A percentile compares a stretch with the other conserved stretches of the same genome.
phyloP scores from a whole-genome alignment of 2,329 filamentous ascomycete genomes.

The Stagonosporopsis rhizophila region DNA sequence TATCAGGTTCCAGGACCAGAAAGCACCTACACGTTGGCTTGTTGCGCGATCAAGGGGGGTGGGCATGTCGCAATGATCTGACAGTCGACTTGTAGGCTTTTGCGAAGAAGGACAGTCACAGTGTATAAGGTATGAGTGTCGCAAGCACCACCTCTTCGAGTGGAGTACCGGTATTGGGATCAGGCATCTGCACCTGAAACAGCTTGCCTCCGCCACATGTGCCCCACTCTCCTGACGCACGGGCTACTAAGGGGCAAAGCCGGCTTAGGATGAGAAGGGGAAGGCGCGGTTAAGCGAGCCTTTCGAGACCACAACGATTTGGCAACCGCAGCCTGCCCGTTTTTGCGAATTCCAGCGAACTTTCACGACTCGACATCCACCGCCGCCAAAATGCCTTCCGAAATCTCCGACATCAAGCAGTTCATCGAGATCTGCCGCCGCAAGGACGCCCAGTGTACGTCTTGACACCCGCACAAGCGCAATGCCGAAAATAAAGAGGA shows the following conservation, averaged over 20 bases:
- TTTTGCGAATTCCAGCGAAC: constrained; percentile 24
- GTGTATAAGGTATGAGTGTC: constrained; percentile 1
- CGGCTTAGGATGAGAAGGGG: not conserved
- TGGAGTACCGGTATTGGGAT: not conserved
- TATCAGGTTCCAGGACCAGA: constrained; percentile 30
- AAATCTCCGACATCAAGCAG: constrained; percentile 98
- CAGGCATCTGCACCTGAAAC: constrained; percentile 3
- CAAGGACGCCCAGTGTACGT: constrained; percentile 99
- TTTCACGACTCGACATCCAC: constrained; percentile 30
- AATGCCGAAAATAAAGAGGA: constrained; percentile 3
- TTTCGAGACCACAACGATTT: constrained; percentile 43
- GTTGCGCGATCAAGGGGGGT: constrained; percentile 58
- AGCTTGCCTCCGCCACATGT: constrained; percentile 30
- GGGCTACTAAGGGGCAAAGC: constrained; percentile 7
- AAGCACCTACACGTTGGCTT: constrained; percentile 51
- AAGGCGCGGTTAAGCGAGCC: constrained; percentile 37
- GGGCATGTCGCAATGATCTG: constrained; percentile 50
- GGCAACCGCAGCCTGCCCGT: constrained; percentile 7
- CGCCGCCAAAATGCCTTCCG: constrained; percentile 88
- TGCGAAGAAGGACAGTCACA: not conserved
- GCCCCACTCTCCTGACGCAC: constrained; percentile 27
- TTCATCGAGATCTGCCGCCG: constrained; percentile 99
- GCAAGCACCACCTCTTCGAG: constrained; percentile 12
- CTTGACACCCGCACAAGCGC: not conserved
- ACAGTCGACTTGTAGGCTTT: not conserved